Conservation (phyloP, 2,329 filamentous ascomycete species). For the Pseudogymnoascus sp. region DNA sequence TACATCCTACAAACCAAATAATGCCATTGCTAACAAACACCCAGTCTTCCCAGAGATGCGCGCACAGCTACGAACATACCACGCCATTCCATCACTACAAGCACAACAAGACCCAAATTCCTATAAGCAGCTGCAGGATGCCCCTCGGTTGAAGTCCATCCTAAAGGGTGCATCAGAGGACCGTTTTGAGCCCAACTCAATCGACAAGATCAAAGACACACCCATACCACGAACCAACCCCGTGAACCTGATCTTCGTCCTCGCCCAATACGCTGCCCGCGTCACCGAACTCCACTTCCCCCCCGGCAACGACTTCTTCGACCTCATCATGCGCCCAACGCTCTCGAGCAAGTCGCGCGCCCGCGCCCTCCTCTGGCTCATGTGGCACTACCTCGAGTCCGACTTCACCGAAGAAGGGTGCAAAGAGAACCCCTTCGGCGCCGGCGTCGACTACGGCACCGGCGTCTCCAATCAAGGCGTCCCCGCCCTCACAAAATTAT, state of each 20-base stretch:
- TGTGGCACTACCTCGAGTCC: conserved; percentile 98
- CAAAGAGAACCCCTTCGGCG: conserved; percentile 82
- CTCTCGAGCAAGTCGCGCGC: conserved; percentile 77
- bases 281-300: conserved; percentile 91
- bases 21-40: conserved; percentile 22
- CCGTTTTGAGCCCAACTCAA: conserved; percentile 65
- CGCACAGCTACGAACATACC: conserved; percentile 92
- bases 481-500: conserved; percentile 57
- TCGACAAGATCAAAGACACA: conserved; percentile 70
- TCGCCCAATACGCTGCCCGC: conserved; percentile 82
- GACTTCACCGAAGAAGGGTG: conserved; percentile 86
- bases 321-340: conserved; percentile 85
- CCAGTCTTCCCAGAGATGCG: conserved; percentile 98
- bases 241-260: conserved; percentile 92
- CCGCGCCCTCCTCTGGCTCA: conserved; percentile 87
- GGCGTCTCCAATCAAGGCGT: conserved; percentile 62
- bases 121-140: conserved; percentile 97
- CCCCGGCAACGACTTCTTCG: conserved; percentile 80
- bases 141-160: conserved; percentile 90
- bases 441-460: conserved; percentile 55
- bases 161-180: conserved; percentile 95
- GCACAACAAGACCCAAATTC: conserved; percentile 90
- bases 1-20: background rate
- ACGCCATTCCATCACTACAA: conserved; percentile 93
- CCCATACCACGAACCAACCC: conserved; percentile 82